phyloP scores from a whole-genome alignment of 2,329 filamentous ascomycete genomes.

The Colletotrichum agaves region DNA sequence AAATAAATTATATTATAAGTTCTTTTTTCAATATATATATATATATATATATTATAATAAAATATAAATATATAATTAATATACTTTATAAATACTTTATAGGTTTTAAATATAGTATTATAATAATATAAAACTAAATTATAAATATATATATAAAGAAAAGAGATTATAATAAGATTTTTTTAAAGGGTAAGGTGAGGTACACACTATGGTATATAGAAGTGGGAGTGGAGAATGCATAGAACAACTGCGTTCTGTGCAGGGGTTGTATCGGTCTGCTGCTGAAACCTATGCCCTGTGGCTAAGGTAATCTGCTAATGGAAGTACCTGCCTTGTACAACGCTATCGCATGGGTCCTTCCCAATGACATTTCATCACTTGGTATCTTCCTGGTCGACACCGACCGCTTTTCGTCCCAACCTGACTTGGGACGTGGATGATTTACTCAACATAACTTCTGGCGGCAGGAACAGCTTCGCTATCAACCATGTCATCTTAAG shows the following conservation, averaged over 20 bases:
- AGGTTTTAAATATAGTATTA: too few relatives aligned
- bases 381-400: neutral
- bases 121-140: too few relatives aligned
- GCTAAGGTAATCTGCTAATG: neutral
- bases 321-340: constrained; percentile 35
- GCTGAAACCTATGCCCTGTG: constrained; percentile 28
- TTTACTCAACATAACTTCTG: neutral
- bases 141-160: too few relatives aligned
- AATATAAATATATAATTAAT: too few relatives aligned
- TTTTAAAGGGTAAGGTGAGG: too few relatives aligned
- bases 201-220: neutral
- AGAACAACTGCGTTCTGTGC: constrained; percentile 30
- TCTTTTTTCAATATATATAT: too few relatives aligned
- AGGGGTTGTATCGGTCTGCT: constrained; percentile 19
- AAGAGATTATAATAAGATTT: too few relatives aligned
- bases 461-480: constrained; percentile 1
- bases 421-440: neutral
- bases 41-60: too few relatives aligned
- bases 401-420: constrained; percentile 26
- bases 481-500: constrained; percentile 3
- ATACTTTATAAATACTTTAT: too few relatives aligned
- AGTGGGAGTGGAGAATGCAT: constrained; percentile 12
- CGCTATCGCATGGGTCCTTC: constrained; percentile 32
- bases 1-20: too few relatives aligned
- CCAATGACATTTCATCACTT: constrained; percentile 15